Conservation (phyloP, 2,329 filamentous ascomycete species). For the Purpureocillium takamizusanense region DNA sequence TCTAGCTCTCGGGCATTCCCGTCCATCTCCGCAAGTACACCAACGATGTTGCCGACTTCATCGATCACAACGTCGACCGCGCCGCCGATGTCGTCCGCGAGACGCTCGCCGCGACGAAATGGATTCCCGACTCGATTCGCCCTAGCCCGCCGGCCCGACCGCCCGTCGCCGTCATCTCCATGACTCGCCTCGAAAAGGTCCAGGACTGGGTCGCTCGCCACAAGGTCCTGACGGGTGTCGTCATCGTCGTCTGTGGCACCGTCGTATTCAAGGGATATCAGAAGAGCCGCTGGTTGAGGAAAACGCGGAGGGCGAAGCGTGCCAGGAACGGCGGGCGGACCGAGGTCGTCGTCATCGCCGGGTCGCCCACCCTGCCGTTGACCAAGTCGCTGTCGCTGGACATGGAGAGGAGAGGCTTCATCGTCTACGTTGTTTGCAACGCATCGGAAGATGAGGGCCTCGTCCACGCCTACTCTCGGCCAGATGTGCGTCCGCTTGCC, state of each 20-base stretch:
- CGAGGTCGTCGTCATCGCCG: constrained; percentile 82
- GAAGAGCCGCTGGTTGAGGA: constrained; percentile 48
- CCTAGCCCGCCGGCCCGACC: constrained; percentile 39
- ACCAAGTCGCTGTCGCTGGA: constrained; percentile 78
- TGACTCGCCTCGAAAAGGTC: constrained; percentile 38
- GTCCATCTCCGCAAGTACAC: constrained; percentile 64
- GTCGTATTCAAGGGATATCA: constrained; percentile 42
- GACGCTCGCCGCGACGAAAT: constrained; percentile 55
- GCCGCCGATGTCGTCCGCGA: constrained; percentile 65
- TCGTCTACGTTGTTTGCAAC: constrained; percentile 83
- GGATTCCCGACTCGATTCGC: constrained; percentile 63
- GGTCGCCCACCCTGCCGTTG: constrained; percentile 76
- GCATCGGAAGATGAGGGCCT: constrained; percentile 77
- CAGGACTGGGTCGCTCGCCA: constrained; percentile 66
- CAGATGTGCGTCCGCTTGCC: constrained; percentile 73
- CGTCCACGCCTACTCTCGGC: constrained; percentile 65
- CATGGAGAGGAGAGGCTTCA: constrained; percentile 82
- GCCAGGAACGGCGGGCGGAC: constrained; percentile 75
- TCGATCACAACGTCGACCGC: constrained; percentile 73
- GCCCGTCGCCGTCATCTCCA: constrained; percentile 22
- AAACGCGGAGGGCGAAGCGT: constrained; percentile 65
- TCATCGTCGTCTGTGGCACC: constrained; percentile 65
- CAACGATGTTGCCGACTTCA: constrained; percentile 64
- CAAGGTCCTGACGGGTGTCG: constrained; percentile 62
- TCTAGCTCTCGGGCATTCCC: constrained; percentile 43